phyloP scores from a whole-genome alignment of 2,329 filamentous ascomycete species.

The Clarireedia hainanense region DNA sequence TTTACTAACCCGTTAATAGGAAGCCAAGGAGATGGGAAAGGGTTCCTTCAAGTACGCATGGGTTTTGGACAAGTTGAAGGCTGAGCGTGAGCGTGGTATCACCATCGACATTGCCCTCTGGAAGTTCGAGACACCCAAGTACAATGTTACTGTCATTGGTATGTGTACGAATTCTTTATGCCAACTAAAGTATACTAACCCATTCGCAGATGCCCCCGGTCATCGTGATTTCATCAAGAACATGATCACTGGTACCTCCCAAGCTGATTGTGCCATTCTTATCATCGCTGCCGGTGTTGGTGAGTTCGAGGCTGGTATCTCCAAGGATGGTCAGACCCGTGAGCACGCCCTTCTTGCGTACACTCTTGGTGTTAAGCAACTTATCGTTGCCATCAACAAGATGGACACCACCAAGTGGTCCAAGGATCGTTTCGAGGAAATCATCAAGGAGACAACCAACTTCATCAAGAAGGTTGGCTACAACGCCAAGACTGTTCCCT shows the following conservation, averaged over 20 bases:
- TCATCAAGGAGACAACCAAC: slow-evolving; percentile 99
- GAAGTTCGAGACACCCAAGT: slow-evolving; percentile 99
- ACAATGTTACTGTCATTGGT: slow-evolving; percentile 97
- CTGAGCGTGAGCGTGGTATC: slow-evolving; percentile 99
- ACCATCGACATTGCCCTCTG: slow-evolving; percentile 99
- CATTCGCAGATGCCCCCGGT: slow-evolving; percentile 73
- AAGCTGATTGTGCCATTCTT: slow-evolving; percentile 99
- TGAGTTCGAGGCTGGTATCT: slow-evolving; percentile 99
- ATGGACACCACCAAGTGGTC: slow-evolving; percentile 99
- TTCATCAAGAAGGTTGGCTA: slow-evolving; percentile 99
- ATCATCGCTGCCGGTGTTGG: slow-evolving; percentile 99
- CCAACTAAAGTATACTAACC: slow-evolving; percentile 3
- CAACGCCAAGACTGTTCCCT: slow-evolving; percentile 98
- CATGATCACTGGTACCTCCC: slow-evolving; percentile 99
- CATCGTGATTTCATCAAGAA: slow-evolving; percentile 99
- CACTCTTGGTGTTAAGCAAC: slow-evolving; percentile 99
- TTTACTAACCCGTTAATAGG: slow-evolving; percentile 44
- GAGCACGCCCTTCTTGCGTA: slow-evolving; percentile 99
- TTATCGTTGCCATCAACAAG: slow-evolving; percentile 99
- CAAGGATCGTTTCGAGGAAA: slow-evolving; percentile 93
- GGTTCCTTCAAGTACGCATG: slow-evolving; percentile 99
- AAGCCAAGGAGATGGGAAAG: slow-evolving; percentile 99
- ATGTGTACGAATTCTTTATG: slow-evolving; percentile 32
- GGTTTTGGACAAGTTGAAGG: slow-evolving; percentile 99
- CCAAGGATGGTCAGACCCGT: slow-evolving; percentile 99